These are phyloP conservation scores for Hura crepitans DNA, from an alignment of 441 rosid genomes.

Conservation along the genomic window DNA sequence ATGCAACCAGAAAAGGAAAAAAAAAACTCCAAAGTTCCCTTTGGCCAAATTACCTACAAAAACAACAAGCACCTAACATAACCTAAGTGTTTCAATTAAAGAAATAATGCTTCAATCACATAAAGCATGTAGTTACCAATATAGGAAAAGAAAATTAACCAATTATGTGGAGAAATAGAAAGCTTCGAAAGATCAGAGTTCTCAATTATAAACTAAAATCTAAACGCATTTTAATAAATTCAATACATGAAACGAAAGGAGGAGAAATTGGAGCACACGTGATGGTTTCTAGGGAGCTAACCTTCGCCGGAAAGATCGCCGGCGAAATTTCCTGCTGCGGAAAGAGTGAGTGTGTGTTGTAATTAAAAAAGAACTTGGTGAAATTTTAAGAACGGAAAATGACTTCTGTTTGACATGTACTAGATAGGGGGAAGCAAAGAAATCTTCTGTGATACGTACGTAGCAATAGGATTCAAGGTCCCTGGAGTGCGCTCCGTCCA, in stretches of 20 bases:
- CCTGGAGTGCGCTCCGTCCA: not conserved
- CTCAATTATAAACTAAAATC: not conserved
- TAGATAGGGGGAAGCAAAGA: not conserved
- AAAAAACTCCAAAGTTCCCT: not conserved
- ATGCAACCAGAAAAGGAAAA: constrained; percentile 2
- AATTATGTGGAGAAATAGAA: not conserved
- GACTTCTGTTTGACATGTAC: not conserved
- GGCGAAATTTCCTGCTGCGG: constrained; percentile 23
- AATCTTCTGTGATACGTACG: not conserved
- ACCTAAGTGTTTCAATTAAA: constrained; percentile 19
- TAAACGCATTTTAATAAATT: not conserved
- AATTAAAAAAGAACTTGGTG: not conserved
- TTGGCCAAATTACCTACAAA: not conserved
- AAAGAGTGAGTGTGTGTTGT: not conserved
- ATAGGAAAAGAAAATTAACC: not conserved
- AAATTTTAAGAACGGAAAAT: constrained; percentile 3
- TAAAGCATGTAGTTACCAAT: not conserved
- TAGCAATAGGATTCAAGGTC: no score
- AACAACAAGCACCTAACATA: not conserved
- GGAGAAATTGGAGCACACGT: constrained; percentile 8
- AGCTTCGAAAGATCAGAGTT: not conserved
- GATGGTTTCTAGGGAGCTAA: not conserved
- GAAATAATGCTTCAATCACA: constrained; percentile 18
- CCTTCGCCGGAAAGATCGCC: constrained; percentile 32
- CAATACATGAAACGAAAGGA: not conserved